Conservation (phyloP, 371 early-diverging fungal species). For the Mortierella polycephala region DNA sequence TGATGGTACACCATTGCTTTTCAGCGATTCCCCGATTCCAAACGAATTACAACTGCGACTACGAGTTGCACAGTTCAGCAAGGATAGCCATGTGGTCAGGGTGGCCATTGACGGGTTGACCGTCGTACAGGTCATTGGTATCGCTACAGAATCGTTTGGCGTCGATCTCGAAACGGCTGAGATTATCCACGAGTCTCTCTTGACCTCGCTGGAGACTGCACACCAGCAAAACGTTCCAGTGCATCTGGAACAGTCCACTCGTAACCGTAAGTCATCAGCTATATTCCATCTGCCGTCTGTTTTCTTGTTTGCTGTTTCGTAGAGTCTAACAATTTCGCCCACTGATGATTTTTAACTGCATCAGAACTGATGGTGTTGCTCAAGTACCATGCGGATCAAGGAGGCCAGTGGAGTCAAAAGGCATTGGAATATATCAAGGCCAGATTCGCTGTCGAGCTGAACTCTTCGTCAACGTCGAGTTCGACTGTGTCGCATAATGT, state of each 20-base stretch:
- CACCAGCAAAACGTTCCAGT: conserved; percentile 15
- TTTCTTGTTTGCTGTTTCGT: background rate
- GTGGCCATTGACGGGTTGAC: conserved; percentile 34
- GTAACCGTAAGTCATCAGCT: conserved; percentile 15
- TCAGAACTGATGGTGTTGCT: conserved; percentile 24
- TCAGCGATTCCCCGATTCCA: conserved; percentile 3
- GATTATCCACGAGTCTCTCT: conserved; percentile 20
- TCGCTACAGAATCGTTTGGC: conserved; percentile 31
- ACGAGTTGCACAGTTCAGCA: conserved; percentile 11
- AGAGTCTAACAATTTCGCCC: background rate
- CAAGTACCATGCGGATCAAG: conserved; percentile 34
- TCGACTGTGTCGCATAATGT: background rate
- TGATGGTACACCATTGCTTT: conserved; percentile 17
- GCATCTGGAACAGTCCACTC: conserved; percentile 14
- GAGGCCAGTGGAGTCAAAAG: conserved; percentile 11
- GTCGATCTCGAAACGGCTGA: conserved; percentile 23
- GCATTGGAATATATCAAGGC: conserved; percentile 17
- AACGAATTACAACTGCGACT: conserved; percentile 25
- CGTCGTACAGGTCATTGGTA: conserved; percentile 29
- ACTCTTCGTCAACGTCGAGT: background rate
- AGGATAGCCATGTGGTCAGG: conserved; percentile 18
- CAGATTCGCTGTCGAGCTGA: background rate
- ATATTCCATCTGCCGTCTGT: too few species aligned
- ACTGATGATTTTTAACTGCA: too few species aligned
- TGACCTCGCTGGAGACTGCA: conserved; percentile 22